These are phyloP conservation scores for Corinectria fuckeliana DNA, from an alignment of 2,329 filamentous ascomycete genomes.

Conservation along the genomic window DNA sequence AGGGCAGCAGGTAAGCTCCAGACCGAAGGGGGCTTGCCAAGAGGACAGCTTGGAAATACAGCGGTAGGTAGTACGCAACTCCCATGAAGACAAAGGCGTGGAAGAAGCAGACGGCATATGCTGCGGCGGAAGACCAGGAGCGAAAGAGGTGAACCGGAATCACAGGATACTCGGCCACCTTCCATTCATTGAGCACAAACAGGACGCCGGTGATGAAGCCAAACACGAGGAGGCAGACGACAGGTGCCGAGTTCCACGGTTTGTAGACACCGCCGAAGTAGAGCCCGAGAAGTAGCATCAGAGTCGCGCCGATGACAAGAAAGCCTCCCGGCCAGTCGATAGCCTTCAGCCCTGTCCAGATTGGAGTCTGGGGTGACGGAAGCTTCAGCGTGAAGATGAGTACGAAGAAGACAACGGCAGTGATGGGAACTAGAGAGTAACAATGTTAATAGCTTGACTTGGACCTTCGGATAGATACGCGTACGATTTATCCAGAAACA, in stretches of 20 bases:
- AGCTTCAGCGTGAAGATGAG: slow-evolving; percentile 69
- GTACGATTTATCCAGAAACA: slow-evolving; percentile 61
- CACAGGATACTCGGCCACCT: slow-evolving; percentile 69
- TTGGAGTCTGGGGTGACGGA: slow-evolving; percentile 69
- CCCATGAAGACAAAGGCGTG: slow-evolving; percentile 67
- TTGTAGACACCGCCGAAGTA: slow-evolving; percentile 70
- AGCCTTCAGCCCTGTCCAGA: slow-evolving; percentile 66
- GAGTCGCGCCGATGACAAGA: slow-evolving; percentile 66
- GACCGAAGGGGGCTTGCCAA: slow-evolving; percentile 66
- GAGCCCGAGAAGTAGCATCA: slow-evolving; percentile 75
- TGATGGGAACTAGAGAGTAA: slow-evolving; percentile 48
- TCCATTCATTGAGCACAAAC: slow-evolving; percentile 68
- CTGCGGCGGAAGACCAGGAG: slow-evolving; percentile 61
- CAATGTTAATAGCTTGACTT: neutral
- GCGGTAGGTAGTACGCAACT: slow-evolving; percentile 72
- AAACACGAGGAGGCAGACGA: slow-evolving; percentile 69
- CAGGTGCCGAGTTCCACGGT: slow-evolving; percentile 67
- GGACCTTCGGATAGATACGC: slow-evolving; percentile 36
- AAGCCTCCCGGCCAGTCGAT: slow-evolving; percentile 67
- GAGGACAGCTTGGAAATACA: slow-evolving; percentile 75
- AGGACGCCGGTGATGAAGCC: slow-evolving; percentile 55
- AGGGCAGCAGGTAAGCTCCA: slow-evolving; percentile 66
- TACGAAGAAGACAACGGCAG: slow-evolving; percentile 62
- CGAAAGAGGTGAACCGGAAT: slow-evolving; percentile 70
- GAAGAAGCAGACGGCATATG: slow-evolving; percentile 54